These are phyloP conservation scores for Aspergillus felis DNA, from an alignment of 2,329 filamentous ascomycete genomes.

Conservation along the genomic window DNA sequence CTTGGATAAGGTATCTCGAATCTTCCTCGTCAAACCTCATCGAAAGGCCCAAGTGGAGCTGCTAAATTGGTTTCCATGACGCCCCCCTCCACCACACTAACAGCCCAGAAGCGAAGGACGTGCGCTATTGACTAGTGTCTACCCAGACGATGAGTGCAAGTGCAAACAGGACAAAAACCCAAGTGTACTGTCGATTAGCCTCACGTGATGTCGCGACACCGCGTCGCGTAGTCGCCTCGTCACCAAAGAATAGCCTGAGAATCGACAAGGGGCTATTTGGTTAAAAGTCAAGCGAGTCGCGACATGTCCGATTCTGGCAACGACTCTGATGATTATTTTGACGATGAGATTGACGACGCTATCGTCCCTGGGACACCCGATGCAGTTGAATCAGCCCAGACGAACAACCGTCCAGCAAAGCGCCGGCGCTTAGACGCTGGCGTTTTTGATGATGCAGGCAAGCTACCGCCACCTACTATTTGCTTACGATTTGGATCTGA, in stretches of 20 bases:
- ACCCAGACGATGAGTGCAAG: neutral
- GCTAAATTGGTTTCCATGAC: neutral
- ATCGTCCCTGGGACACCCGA: slow-evolving; percentile 21
- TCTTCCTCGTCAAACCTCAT: neutral
- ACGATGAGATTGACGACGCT: slow-evolving; percentile 26
- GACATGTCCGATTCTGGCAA: slow-evolving; percentile 29
- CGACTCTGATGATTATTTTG: slow-evolving; percentile 28
- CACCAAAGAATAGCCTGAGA: neutral
- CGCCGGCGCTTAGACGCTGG: slow-evolving; percentile 30
- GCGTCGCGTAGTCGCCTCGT: slow-evolving; percentile 10
- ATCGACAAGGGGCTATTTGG: neutral
- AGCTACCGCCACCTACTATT: slow-evolving; percentile 5
- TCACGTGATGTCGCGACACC: slow-evolving; percentile 17
- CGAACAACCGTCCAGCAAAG: slow-evolving; percentile 27
- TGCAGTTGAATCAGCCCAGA: slow-evolving; percentile 1
- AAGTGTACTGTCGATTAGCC: neutral
- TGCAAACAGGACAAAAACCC: slow-evolving; percentile 2
- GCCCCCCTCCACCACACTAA: neutral
- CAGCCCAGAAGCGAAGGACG: neutral
- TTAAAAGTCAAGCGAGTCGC: neutral
- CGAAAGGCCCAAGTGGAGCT: neutral
- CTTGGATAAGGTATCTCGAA: neutral
- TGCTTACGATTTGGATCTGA: slow-evolving; percentile 11
- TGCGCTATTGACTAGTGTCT: neutral
- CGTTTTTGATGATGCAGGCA: neutral